Conservation (phyloP, 2,329 filamentous ascomycete species). For the Hymenoscyphus linearis region DNA sequence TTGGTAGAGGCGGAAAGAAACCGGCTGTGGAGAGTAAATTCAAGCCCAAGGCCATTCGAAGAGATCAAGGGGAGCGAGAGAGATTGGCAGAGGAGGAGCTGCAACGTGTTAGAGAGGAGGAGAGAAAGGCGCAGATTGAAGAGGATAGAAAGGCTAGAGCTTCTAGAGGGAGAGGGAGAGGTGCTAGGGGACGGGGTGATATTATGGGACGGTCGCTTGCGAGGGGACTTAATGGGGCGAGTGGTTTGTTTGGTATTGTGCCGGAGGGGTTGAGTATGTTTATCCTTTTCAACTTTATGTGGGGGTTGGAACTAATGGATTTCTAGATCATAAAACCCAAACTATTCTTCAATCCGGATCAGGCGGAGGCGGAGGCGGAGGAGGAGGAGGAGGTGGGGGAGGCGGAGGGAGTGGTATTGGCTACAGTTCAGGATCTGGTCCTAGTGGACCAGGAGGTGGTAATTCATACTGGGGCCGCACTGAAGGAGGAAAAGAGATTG, state of each 20-base stretch:
- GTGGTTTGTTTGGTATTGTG: conserved; percentile 21
- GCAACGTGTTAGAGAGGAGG: conserved; percentile 11
- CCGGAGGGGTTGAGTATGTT: conserved; percentile 25
- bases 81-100: conserved; percentile 21
- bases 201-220: conserved; percentile 26
- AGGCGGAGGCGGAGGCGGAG: conserved; percentile 7
- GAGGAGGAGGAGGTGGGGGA: conserved; percentile 6
- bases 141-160: conserved; percentile 11
- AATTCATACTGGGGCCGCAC: conserved; percentile 2
- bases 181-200: conserved; percentile 30
- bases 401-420: conserved; percentile 12
- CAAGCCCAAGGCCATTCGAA: conserved; percentile 30
- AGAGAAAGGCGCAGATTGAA: conserved; percentile 9
- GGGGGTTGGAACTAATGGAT: background rate
- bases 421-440: conserved; percentile 8
- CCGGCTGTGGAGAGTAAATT: conserved; percentile 25
- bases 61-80: conserved; percentile 24
- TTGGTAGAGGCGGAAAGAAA: conserved; percentile 14
- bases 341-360: conserved; percentile 1
- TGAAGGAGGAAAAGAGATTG: conserved; percentile 11
- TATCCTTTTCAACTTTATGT: background rate
- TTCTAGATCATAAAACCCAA: conserved; percentile 2
- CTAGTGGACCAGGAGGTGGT: conserved; percentile 8
- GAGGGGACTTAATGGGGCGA: conserved; percentile 10
- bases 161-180: conserved; percentile 19